These are phyloP conservation scores for Alternaria longipes DNA, from an alignment of 2,329 filamentous ascomycete species.

Conservation along the genomic window DNA sequence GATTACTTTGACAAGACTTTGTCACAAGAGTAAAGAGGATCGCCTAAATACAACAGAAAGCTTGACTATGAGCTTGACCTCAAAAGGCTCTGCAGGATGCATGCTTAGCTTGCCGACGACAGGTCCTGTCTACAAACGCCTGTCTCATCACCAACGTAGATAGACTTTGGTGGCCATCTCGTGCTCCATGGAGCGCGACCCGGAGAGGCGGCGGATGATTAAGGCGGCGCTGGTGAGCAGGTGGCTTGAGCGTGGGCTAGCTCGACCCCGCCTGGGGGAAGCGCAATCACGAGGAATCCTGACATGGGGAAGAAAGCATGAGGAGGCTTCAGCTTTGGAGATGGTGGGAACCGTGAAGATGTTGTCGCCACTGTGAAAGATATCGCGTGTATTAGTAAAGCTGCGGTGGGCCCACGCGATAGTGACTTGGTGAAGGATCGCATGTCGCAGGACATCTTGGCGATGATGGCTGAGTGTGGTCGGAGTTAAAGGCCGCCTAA, in stretches of 20 bases:
- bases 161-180: background rate
- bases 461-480: constrained; percentile 15
- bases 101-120: background rate
- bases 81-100: background rate
- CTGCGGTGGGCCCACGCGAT: constrained; percentile 4
- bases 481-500: constrained; percentile 33
- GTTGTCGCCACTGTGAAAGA: constrained; percentile 15
- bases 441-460: constrained; percentile 17
- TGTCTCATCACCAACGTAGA: background rate
- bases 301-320: background rate
- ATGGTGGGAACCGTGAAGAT: background rate
- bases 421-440: constrained; percentile 14
- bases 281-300: background rate
- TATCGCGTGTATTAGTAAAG: constrained; percentile 20
- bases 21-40: background rate
- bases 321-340: background rate
- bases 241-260: constrained; percentile 12
- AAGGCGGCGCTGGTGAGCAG: constrained; percentile 2
- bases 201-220: background rate
- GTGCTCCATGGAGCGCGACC: background rate
- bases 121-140: background rate
- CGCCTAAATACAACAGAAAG: background rate
- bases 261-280: constrained; percentile 10
- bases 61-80: background rate
- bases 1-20: background rate